Base-by-base conservation (phyloP, 257 asterid genomes). In the Echium plantagineum region DNA sequence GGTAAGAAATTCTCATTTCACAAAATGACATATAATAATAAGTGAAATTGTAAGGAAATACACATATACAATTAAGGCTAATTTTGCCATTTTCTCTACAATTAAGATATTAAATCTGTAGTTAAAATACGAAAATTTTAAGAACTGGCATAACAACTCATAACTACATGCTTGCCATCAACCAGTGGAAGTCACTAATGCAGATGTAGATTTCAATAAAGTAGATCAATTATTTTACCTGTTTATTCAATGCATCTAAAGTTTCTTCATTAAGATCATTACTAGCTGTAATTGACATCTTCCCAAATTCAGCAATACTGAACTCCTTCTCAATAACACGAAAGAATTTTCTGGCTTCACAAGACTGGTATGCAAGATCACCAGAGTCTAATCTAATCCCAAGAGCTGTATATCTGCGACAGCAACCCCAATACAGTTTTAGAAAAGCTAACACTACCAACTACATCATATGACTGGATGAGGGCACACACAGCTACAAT, bases 241-340 rank as follows among this genome's bases (percentile, higher is more conserved):
- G 98, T 72, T 93, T 93, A 78, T 93, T 93, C 67, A 93, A 78
- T 32, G 94, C 97, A 80, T 93, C 98, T 68, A 93, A 59, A 48
- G 98, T 93, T 83, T 89, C 98, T 77, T 93, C 98, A 76, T 89
- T 89, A 69, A 93, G 97, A 62, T 93, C 98, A 65, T 93, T 93
- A 76, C 98, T 93, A 48, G 98, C 98, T 9, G 97, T 86, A 59
- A 93, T 86, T 66, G 74, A 62, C 57, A 57, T 89, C 83, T 75
- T 85, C 65, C 96, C 95, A 70, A 93, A 93, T 66, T 66, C 83
- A 35, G 69, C 64, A 70, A 85, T 79, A 58, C 72, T 76, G 71
- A 88, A 88, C 72, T 85, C 97, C 70, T 81, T 82, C 71, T 85
- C 98, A 68, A 86, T 72, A 59, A 75, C 75, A 62, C 57, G 61